A percentile compares a stretch with the other conserved stretches of the same genome.
These are phyloP conservation scores for Linum tenue DNA, from an alignment of 345 rosid species.

Conservation along the genomic window DNA sequence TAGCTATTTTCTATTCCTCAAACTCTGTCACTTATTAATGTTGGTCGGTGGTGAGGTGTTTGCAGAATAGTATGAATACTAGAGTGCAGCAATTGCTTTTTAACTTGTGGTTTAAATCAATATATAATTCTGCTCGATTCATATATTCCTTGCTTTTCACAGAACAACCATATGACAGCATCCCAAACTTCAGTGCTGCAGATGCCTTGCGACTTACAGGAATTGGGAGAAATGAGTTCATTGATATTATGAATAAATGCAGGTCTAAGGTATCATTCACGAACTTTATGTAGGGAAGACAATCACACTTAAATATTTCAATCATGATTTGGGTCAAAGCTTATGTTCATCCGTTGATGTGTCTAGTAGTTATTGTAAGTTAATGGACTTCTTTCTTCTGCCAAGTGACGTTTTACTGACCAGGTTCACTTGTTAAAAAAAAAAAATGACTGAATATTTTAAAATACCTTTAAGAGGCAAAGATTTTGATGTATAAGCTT, in stretches of 20 bases:
- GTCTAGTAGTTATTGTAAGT: too few species aligned
- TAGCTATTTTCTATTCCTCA: too few species aligned
- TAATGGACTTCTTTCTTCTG: neutral
- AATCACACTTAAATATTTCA: conserved; percentile 1
- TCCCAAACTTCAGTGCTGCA: conserved; percentile 98
- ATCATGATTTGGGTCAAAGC: too few species aligned
- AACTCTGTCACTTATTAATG: too few species aligned
- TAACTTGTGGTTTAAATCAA: too few species aligned
- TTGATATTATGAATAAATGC: conserved; percentile 98
- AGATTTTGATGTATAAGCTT: neutral
- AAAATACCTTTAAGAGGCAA: neutral
- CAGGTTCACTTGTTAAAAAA: neutral
- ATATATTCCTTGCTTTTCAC: conserved; percentile 30
- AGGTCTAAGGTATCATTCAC: conserved; percentile 72
- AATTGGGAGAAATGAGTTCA: conserved; percentile 95
- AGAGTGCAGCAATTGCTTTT: too few species aligned
- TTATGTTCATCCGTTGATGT: too few species aligned
- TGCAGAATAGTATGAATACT: too few species aligned
- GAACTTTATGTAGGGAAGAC: conserved; percentile 6
- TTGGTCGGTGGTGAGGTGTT: too few species aligned
- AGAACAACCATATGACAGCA: conserved; percentile 99
- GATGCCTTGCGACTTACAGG: conserved; percentile 95
- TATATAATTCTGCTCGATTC: conserved; percentile 5
- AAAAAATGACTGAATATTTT: neutral
- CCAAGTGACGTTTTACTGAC: neutral